Evolutionary conservation across 2,329 filamentous ascomycete genomes (phyloP).

Genomic region (Fusarium algeriense): DNA sequence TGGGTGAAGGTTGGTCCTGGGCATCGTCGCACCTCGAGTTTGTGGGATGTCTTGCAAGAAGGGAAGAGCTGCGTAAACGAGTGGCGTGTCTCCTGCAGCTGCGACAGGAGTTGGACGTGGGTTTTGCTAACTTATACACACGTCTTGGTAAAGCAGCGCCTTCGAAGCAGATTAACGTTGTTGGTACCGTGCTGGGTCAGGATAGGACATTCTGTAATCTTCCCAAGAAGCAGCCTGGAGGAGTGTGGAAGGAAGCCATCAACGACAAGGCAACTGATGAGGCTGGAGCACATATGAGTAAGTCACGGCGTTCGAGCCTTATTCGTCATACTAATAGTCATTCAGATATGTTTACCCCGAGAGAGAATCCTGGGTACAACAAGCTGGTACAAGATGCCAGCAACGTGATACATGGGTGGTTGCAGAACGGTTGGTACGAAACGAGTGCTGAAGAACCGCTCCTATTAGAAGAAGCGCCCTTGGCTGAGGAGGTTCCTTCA

Average conservation of each 20-base stretch:
- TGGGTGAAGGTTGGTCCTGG: slow-evolving; percentile 83
- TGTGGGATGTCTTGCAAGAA: slow-evolving; percentile 87
- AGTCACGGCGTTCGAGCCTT: slow-evolving; percentile 47
- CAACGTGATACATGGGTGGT: slow-evolving; percentile 74
- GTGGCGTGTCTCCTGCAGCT: slow-evolving; percentile 76
- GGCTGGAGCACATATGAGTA: slow-evolving; percentile 81
- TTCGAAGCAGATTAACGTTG: slow-evolving; percentile 64
- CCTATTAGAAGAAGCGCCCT: slow-evolving; percentile 36
- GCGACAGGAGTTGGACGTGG: slow-evolving; percentile 74
- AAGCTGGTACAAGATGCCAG: slow-evolving; percentile 74
- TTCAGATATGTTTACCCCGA: slow-evolving; percentile 77
- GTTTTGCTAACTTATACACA: slow-evolving; percentile 90
- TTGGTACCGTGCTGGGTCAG: slow-evolving; percentile 71
- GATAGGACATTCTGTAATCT: slow-evolving; percentile 91
- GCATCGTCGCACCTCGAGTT: slow-evolving; percentile 93
- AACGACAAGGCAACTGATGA: slow-evolving; percentile 87
- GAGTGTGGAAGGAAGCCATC: slow-evolving; percentile 76
- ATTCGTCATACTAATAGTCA: slow-evolving; percentile 10
- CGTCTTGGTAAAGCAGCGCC: slow-evolving; percentile 78
- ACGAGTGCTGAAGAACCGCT: slow-evolving; percentile 57
- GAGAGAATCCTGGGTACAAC: slow-evolving; percentile 79
- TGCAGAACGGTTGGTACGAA: slow-evolving; percentile 75
- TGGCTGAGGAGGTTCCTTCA: background rate
- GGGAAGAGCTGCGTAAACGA: slow-evolving; percentile 82
- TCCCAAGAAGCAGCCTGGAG: slow-evolving; percentile 67